Evolutionary conservation across 805 yeast genomes (phyloP), one percentile per base, ranked within the genome.

Genomic region (Kluyveromyces nonfermentans): DNA sequence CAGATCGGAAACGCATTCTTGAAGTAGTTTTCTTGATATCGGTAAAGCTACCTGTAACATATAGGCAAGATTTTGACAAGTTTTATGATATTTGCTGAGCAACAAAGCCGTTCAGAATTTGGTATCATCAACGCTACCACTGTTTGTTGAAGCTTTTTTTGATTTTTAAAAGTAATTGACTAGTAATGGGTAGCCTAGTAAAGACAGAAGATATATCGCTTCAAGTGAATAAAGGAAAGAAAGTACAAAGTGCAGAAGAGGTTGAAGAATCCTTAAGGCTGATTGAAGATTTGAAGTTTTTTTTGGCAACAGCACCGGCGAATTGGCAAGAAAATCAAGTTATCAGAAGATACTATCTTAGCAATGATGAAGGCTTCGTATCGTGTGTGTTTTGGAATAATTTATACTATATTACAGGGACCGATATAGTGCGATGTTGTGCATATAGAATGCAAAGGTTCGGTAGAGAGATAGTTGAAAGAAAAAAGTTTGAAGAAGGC

Each of bases 401-500:
- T 56, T 68, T 89, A 12, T 90, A 83, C 60, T 89, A 84, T 64
- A 76, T 90, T 40, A 90, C 97, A 0, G 97, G 97, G 2, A 90
- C 97, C 1, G 97, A 93, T 68, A 89, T 90, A 46, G 96, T 93
- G 38, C 78, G 96, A 46, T 86, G 96, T 62, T 77, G 90, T 41
- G 83, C 88, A 15, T 93, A 84, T 63, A 78, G 90, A 52, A 84
- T 90, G 67, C 82, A 82, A 53, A 88, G 87, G 53, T 85, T 90
- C 68, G 98, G 98, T 1, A 72, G 97, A 49, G 76, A 76, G 47
- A 79, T 93, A 19, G 62, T 75, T 16, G 96, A 93, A 62, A 72
- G 95, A 53, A 89, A 93, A 65, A 90, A 93, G 66, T 90, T 90
- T 59, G 97, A 90, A 68, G 98, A 90, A 66, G 97, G 97, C 17